Base-by-base conservation (phyloP, 2,329 filamentous ascomycete genomes). In the Claviceps monticola region DNA sequence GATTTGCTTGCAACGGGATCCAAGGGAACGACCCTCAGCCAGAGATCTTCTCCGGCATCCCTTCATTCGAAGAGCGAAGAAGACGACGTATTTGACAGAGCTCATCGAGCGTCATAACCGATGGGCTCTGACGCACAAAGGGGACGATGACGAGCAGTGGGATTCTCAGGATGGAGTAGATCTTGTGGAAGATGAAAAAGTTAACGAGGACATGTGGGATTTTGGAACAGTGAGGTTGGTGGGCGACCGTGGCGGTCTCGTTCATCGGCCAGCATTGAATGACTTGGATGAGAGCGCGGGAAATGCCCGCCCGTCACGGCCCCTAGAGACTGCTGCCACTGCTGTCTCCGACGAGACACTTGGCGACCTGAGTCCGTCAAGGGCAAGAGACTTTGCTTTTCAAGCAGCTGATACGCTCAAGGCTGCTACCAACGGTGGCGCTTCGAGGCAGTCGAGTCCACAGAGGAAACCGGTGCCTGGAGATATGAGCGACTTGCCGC, bases 51-150 rank as follows among this genome's bases (percentile, higher is more conserved):
- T 97, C 45, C 87, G 87, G 61, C 90, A 96, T 65, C 83, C 88
- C 0, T 98, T 96, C 66, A 84, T 98, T 54, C 82, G 86, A 58
- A 83, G 83, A 60, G 93, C 91, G 16, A 97, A 95, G 71, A 93
- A 91, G 70, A 95, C 90, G 0, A 93, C 84, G n/a, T 96, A 95
- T 64, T 72, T 98, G 43, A 97, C 93, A 1, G 93, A 98, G 68
- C 73, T 98, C 52, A 97, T 98, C 61, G 89, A 96, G 66, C 78
- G 93, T 50, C 82, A 94, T 61, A 86, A 85, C 63, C 80, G 90
- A 55, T 98, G 90, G 88, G 81, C 86, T 51, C 83, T 87, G 23
- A 84, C 83, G 5, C 83, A 93, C 61, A 88, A 88, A 54, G 79
- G 81, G 38, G 79, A 82, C 37, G 79, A 82, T 14, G 80, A 86